Conservation (phyloP, 1,284 basidiomycete species). For the Sphaerobolus stellatus region DNA sequence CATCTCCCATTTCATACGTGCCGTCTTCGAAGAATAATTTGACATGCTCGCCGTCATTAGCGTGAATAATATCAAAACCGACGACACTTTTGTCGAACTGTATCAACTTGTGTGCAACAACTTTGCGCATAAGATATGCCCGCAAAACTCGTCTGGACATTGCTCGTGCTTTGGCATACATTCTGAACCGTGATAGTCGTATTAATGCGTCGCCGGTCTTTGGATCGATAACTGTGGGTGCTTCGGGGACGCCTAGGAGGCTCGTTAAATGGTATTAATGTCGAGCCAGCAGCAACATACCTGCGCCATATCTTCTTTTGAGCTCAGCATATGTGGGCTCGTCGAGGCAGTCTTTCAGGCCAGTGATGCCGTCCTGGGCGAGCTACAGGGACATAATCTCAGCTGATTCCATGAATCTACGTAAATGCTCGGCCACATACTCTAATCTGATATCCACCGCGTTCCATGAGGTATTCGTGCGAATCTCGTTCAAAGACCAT, state of each 20-base stretch:
- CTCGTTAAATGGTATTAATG: background rate
- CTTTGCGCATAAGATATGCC: slow-evolving; percentile 9
- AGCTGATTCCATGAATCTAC: background rate
- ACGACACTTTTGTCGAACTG: slow-evolving; percentile 8
- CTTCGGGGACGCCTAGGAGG: slow-evolving; percentile 4
- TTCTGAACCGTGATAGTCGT: slow-evolving; percentile 4
- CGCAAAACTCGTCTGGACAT: slow-evolving; percentile 11
- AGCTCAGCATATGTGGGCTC: slow-evolving; percentile 10
- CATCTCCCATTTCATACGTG: slow-evolving; percentile 8
- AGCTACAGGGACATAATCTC: background rate
- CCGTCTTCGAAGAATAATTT: slow-evolving; percentile 13
- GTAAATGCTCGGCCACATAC: background rate
- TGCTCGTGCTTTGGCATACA: slow-evolving; percentile 12
- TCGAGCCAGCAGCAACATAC: background rate
- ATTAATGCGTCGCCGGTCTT: slow-evolving; percentile 6
- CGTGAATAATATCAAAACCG: slow-evolving; percentile 9
- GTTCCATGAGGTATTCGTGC: slow-evolving; percentile 6
- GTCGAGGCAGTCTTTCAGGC: slow-evolving; percentile 10
- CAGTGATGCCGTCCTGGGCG: slow-evolving; percentile 5
- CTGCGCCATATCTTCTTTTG: slow-evolving; percentile 11
- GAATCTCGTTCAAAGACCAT: slow-evolving; percentile 11
- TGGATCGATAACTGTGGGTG: slow-evolving; percentile 12
- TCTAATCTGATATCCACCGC: slow-evolving; percentile 13
- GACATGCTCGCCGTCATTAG: slow-evolving; percentile 9
- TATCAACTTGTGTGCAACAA: slow-evolving; percentile 7